phyloP scores from a whole-genome alignment of 2,329 filamentous ascomycete genomes.

The Exophiala mesophila region DNA sequence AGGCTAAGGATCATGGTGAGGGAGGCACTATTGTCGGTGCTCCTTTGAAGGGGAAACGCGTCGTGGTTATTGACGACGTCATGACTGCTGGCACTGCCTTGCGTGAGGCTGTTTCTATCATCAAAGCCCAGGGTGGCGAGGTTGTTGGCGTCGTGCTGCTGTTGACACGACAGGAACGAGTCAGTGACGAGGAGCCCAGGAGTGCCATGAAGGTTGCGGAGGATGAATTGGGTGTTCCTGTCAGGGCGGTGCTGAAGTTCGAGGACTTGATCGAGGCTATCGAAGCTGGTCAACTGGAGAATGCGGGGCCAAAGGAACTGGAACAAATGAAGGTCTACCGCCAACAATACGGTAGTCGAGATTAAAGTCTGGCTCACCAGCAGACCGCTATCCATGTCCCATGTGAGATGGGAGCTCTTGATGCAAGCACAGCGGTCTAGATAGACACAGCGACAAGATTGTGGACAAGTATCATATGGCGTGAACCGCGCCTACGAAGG shows the following conservation, averaged over 20 bases:
- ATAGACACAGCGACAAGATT: too few species aligned
- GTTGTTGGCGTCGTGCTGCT: slow-evolving; percentile 86
- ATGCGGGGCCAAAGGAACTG: slow-evolving; percentile 59
- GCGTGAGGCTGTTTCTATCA: slow-evolving; percentile 85
- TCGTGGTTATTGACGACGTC: slow-evolving; percentile 93
- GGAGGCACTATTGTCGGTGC: slow-evolving; percentile 90
- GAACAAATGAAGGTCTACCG: slow-evolving; percentile 70
- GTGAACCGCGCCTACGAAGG: too few species aligned
- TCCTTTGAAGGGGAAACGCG: slow-evolving; percentile 73
- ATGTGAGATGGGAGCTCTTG: too few species aligned
- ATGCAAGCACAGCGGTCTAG: too few species aligned
- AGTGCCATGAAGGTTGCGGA: slow-evolving; percentile 84
- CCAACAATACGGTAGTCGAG: slow-evolving; percentile 37
- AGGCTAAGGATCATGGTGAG: slow-evolving; percentile 93
- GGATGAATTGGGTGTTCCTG: slow-evolving; percentile 77
- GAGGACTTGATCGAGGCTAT: slow-evolving; percentile 74
- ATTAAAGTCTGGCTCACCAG: too few species aligned
- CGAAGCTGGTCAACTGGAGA: slow-evolving; percentile 41
- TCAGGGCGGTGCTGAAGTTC: slow-evolving; percentile 76
- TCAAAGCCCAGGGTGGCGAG: slow-evolving; percentile 75
- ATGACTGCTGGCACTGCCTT: slow-evolving; percentile 94
- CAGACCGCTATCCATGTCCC: too few species aligned
- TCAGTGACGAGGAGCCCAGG: slow-evolving; percentile 63
- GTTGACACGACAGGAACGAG: slow-evolving; percentile 63
- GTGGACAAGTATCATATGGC: too few species aligned